These are phyloP conservation scores for Ogataea paradorogensis DNA, from an alignment of 805 yeast species.

Conservation along the genomic window DNA sequence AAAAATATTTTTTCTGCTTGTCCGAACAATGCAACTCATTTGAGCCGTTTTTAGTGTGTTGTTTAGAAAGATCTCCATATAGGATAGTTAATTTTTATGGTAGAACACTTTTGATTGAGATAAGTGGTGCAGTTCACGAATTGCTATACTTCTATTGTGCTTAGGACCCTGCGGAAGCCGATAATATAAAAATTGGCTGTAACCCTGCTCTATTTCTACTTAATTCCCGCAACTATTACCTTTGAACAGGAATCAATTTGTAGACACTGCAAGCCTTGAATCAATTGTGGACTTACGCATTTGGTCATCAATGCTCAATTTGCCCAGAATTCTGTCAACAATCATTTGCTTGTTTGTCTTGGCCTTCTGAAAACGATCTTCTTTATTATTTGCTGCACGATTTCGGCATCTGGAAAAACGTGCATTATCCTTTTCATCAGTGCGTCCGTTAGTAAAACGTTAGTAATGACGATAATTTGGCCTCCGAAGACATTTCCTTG, in stretches of 20 bases:
- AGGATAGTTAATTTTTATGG: slow-evolving; percentile 11
- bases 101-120: slow-evolving; percentile 12
- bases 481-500: too few relatives aligned
- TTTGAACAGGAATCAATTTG: neutral
- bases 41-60: slow-evolving; percentile 15
- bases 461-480: too few relatives aligned
- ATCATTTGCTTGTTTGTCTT: neutral
- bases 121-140: slow-evolving; percentile 14
- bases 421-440: slow-evolving; percentile 1
- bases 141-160: slow-evolving; percentile 12
- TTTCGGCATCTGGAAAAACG: neutral
- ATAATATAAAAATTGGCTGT: too few relatives aligned
- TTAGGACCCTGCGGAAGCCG: slow-evolving; percentile 17
- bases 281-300: neutral
- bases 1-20: slow-evolving; percentile 7
- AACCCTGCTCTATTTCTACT: slow-evolving; percentile 9
- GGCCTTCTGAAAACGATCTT: neutral
- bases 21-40: slow-evolving; percentile 16
- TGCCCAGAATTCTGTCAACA: neutral
- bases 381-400: neutral
- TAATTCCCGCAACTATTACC: neutral
- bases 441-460: neutral
- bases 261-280: neutral
- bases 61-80: slow-evolving; percentile 17
- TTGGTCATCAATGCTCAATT: neutral